Evolutionary conservation across 306 rosid genomes (phyloP).

Genomic region (Begonia peltatifolia): DNA sequence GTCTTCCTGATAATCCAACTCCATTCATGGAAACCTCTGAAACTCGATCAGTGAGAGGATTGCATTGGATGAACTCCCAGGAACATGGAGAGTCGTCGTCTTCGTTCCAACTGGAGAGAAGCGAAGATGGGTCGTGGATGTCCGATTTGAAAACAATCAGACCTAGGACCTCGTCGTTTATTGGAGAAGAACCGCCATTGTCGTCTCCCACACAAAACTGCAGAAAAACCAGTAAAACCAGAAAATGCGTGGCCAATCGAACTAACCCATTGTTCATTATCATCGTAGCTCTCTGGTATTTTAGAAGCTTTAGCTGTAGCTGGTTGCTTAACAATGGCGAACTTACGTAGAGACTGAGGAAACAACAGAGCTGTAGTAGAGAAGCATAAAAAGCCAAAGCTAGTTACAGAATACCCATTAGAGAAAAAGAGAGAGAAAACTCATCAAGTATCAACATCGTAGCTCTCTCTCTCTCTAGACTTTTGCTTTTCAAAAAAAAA

Average conservation of each 20-base stretch:
- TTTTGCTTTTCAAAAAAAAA: no score
- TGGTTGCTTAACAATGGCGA: no score
- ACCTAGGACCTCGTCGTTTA: slow-evolving; percentile 76
- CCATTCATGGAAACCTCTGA: slow-evolving; percentile 40
- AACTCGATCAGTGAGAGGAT: slow-evolving; percentile 35
- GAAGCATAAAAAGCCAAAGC: no score
- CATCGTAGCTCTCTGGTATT: no score
- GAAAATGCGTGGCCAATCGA: not conserved
- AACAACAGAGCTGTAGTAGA: no score
- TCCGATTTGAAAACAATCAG: slow-evolving; percentile 76
- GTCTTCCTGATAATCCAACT: slow-evolving; percentile 42
- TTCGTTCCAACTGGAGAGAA: slow-evolving; percentile 76
- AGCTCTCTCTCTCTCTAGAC: no score
- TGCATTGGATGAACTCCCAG: slow-evolving; percentile 56
- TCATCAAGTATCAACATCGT: no score
- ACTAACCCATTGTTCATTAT: no score
- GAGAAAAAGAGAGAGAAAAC: no score
- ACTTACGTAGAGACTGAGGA: no score
- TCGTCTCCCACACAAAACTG: not conserved
- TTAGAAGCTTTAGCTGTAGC: no score
- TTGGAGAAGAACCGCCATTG: not conserved
- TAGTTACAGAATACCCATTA: no score
- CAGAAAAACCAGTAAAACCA: not conserved
- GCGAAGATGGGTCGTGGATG: slow-evolving; percentile 51
- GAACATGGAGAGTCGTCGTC: slow-evolving; percentile 65